These are phyloP conservation scores for Talaromyces piceae DNA, from an alignment of 2,329 filamentous ascomycete genomes.

Conservation along the genomic window DNA sequence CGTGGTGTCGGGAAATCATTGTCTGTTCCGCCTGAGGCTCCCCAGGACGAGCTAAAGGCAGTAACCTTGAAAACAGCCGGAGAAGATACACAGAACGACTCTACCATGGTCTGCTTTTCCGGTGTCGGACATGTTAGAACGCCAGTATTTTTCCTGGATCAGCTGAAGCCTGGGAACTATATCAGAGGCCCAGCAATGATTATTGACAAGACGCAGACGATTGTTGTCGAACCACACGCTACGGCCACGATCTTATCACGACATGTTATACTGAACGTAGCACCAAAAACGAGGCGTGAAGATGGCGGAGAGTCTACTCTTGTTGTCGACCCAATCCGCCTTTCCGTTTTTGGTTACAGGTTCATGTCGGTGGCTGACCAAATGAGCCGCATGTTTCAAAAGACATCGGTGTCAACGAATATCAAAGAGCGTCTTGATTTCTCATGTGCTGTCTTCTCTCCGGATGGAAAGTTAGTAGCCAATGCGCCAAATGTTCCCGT, in stretches of 20 bases:
- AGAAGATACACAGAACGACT: slow-evolving; percentile 10
- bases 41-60: slow-evolving; percentile 7
- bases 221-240: slow-evolving; percentile 74
- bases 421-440: slow-evolving; percentile 84
- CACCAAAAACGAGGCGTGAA: slow-evolving; percentile 49
- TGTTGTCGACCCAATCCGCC: slow-evolving; percentile 43
- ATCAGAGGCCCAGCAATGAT: slow-evolving; percentile 42
- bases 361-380: slow-evolving; percentile 56
- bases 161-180: slow-evolving; percentile 13
- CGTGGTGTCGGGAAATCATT: slow-evolving; percentile 21
- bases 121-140: slow-evolving; percentile 19
- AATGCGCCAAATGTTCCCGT: slow-evolving; percentile 70
- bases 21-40: slow-evolving; percentile 6
- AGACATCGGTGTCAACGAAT: slow-evolving; percentile 54
- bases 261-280: slow-evolving; percentile 74
- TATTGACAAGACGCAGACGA: slow-evolving; percentile 68
- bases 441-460: slow-evolving; percentile 73
- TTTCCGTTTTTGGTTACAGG: slow-evolving; percentile 49
- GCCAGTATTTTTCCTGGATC: slow-evolving; percentile 20
- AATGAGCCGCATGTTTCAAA: slow-evolving; percentile 51
- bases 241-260: slow-evolving; percentile 75
- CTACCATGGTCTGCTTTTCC: slow-evolving; percentile 20
- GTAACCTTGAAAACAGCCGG: slow-evolving; percentile 11
- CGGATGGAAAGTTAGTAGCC: slow-evolving; percentile 62
- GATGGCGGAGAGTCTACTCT: slow-evolving; percentile 10